These are phyloP conservation scores for Moesziomyces sp. DNA, from an alignment of 1,284 basidiomycete species.

Conservation along the genomic window DNA sequence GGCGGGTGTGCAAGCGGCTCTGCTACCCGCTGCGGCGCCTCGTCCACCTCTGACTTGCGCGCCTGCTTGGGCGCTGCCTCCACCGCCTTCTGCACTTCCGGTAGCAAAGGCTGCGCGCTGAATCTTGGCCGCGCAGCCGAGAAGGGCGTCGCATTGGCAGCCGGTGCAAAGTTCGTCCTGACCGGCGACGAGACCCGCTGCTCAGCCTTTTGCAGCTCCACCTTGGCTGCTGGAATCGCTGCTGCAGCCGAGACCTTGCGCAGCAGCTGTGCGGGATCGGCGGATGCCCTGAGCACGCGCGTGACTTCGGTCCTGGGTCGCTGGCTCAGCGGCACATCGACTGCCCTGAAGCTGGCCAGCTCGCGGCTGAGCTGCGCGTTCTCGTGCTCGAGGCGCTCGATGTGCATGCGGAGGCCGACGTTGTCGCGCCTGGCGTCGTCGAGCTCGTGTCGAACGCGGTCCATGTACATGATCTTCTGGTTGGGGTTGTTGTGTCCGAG, in stretches of 20 bases:
- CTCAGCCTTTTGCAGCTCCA: not conserved
- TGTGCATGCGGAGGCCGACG: slow-evolving; percentile 14
- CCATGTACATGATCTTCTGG: slow-evolving; percentile 53
- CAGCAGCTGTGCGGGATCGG: slow-evolving; percentile 26
- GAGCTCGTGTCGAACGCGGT: slow-evolving; percentile 33
- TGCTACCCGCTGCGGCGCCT: slow-evolving; percentile 5
- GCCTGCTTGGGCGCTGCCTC: not conserved
- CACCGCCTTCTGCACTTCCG: slow-evolving; percentile 20
- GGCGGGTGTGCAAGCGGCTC: slow-evolving; percentile 20
- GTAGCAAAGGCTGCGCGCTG: slow-evolving; percentile 21
- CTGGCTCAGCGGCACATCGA: slow-evolving; percentile 38
- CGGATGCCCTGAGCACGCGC: slow-evolving; percentile 21
- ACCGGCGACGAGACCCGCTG: slow-evolving; percentile 14
- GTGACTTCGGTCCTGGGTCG: slow-evolving; percentile 36
- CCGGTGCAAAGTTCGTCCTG: slow-evolving; percentile 3
- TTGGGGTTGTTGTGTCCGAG: slow-evolving; percentile 44
- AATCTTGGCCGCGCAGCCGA: slow-evolving; percentile 20
- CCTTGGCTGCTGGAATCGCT: not conserved
- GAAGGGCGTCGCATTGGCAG: slow-evolving; percentile 23
- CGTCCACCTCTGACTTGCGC: slow-evolving; percentile 3
- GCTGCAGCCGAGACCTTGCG: slow-evolving; percentile 23
- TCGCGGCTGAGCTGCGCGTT: slow-evolving; percentile 20
- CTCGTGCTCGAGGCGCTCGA: slow-evolving; percentile 24
- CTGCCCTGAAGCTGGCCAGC: slow-evolving; percentile 28
- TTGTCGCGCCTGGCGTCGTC: slow-evolving; percentile 38